These are phyloP conservation scores for Phragmites australis DNA, from an alignment of 176 grass and related monocot species.

Conservation along the genomic window DNA sequence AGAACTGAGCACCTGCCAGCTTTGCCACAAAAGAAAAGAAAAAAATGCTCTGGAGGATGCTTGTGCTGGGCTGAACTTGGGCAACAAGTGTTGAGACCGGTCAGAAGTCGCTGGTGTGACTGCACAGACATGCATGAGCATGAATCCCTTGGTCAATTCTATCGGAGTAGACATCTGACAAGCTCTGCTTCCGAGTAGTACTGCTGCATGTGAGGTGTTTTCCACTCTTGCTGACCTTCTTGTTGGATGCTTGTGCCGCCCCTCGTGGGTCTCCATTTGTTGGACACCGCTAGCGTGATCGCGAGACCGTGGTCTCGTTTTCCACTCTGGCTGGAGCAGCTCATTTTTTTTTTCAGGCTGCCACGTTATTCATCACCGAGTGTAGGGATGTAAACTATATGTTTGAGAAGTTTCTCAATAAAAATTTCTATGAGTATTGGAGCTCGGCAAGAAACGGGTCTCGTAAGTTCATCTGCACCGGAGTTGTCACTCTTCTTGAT, in stretches of 20 bases:
- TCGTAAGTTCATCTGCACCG: too few species aligned
- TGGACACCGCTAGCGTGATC: not conserved
- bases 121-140: not conserved
- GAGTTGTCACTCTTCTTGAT: too few species aligned
- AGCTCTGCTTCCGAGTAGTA: not conserved
- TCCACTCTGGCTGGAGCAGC: not conserved
- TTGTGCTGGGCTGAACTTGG: not conserved
- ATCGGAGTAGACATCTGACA: too few species aligned
- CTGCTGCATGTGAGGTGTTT: constrained; percentile 13
- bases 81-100: not conserved
- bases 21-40: too few species aligned
- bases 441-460: too few species aligned
- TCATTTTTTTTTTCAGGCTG: too few species aligned
- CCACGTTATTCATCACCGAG: too few species aligned
- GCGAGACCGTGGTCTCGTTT: not conserved
- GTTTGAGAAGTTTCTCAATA: too few species aligned
- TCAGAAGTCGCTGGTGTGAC: not conserved
- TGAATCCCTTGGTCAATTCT: not conserved
- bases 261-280: not conserved
- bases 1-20: too few species aligned
- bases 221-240: not conserved
- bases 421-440: too few species aligned
- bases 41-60: not conserved
- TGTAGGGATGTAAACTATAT: too few species aligned
- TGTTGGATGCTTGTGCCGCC: constrained; percentile 29